These are phyloP conservation scores for Phytophthora ramorum DNA, from an alignment of 352 stramenopile species.

Conservation along the genomic window DNA sequence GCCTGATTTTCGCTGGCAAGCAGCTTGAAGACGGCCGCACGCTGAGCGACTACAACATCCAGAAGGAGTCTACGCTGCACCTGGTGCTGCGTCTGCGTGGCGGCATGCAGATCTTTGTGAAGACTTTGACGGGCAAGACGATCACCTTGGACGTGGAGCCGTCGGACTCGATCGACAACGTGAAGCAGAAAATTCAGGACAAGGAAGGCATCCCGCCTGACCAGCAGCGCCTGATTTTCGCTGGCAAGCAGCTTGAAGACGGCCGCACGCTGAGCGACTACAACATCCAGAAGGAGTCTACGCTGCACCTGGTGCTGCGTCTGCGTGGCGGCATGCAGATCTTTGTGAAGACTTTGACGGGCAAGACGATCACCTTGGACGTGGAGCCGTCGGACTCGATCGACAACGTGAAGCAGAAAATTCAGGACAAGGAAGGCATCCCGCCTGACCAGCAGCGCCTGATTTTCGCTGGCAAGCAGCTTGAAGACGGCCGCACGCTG, in stretches of 20 bases:
- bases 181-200: constrained; percentile 86
- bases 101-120: constrained; percentile 32
- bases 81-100: constrained; percentile 93
- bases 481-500: constrained; percentile 93
- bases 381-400: constrained; percentile 34
- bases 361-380: constrained; percentile 79
- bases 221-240: constrained; percentile 97
- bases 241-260: constrained; percentile 95
- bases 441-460: constrained; percentile 95
- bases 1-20: constrained; percentile 96
- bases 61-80: constrained; percentile 97
- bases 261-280: constrained; percentile 92
- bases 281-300: constrained; percentile 97
- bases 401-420: constrained; percentile 90
- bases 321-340: constrained; percentile 72
- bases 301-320: constrained; percentile 94
- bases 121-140: constrained; percentile 60
- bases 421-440: constrained; percentile 79
- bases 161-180: constrained; percentile 45
- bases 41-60: constrained; percentile 93
- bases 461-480: constrained; percentile 97
- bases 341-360: not conserved
- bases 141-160: constrained; percentile 50
- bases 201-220: constrained; percentile 92
- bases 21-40: constrained; percentile 95